phyloP scores from a whole-genome alignment of 495 filamentous ascomycete species.

The Neurospora sublineolata region DNA sequence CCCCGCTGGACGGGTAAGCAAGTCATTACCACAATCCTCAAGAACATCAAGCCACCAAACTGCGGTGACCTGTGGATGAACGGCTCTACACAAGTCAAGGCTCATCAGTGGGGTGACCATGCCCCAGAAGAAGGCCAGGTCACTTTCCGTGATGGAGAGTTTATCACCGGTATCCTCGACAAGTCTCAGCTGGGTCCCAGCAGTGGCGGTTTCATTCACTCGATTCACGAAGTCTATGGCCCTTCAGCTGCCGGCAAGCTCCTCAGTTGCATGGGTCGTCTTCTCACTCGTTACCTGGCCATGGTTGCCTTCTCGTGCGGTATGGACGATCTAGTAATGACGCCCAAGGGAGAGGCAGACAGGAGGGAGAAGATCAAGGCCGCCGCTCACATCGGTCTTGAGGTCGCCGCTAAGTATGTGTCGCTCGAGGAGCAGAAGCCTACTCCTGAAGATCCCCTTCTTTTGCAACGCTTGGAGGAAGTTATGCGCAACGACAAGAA shows the following conservation, averaged over 20 bases:
- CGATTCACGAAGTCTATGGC: constrained; percentile 88
- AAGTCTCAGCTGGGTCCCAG: constrained; percentile 89
- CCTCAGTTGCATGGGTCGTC: constrained; percentile 76
- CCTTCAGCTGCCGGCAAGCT: constrained; percentile 73
- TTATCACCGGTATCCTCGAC: constrained; percentile 85
- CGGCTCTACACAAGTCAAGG: constrained; percentile 63
- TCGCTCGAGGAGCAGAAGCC: constrained; percentile 57
- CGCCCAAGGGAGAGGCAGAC: constrained; percentile 60
- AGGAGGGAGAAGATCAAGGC: constrained; percentile 59
- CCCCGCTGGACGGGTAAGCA: constrained; percentile 97
- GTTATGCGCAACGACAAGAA: constrained; percentile 85
- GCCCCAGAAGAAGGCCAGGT: constrained; percentile 59
- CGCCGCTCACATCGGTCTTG: constrained; percentile 62
- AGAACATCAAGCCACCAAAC: constrained; percentile 70
- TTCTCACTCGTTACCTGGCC: constrained; percentile 79
- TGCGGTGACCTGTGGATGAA: constrained; percentile 70
- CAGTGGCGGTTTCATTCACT: constrained; percentile 79
- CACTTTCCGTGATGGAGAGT: constrained; percentile 73
- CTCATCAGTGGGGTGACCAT: constrained; percentile 56
- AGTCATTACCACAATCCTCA: constrained; percentile 81
- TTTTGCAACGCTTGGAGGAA: constrained; percentile 70
- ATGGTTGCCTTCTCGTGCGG: constrained; percentile 95
- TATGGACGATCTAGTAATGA: constrained; percentile 89
- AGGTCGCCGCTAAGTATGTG: constrained; percentile 84
- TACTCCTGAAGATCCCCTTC: constrained; percentile 50